Base-by-base conservation (phyloP, 2,329 filamentous ascomycete species). In the Fusarium luffae region DNA sequence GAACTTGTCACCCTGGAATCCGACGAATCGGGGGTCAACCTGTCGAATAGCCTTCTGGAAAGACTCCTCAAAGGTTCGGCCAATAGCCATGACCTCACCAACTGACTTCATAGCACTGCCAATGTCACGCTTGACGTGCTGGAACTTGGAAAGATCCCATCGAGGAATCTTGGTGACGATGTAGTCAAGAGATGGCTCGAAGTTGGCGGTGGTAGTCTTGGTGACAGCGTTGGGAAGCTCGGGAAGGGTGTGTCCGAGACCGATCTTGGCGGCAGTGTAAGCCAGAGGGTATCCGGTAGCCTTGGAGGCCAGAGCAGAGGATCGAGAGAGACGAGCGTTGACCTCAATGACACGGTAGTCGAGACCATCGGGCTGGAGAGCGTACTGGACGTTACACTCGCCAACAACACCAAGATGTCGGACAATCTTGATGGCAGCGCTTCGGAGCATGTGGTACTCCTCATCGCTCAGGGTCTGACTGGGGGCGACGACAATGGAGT, bases 271-370 rank as follows among this genome's bases (percentile, higher is more conserved):
- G 68, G 96, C 96, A 47, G 95, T 98, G 80, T 98, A 99, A 21
- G 96, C 96, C 66, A 98, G 88, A 63, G 96, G 96, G 82, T 98
- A 99, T 69, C 96, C 96, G 59, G 96, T 99, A 69, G 96, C 96
- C 85, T 99, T 99, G 68, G 96, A 98, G 68, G 96, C 96, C 72
- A 99, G 87, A 70, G 96, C 96, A 61, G 96, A 99, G 47, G 96
- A 99, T 77, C 96, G 93, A 77, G 96, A 98, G 54, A 99, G 90
- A 90, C 96, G 95, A 74, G 96, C 96, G 80, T 99, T 99, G 82
- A 99, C 95, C 83, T 99, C 96, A 76, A 99, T 99, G 69, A 99
- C 95, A 79, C 96, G 90, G 86, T 98, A 99, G 84, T 99, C 96
- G 66, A 98, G 90, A 61, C 95, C 95, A 83, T 98, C 94, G 18